Evolutionary conservation across 2,329 filamentous ascomycete genomes (phyloP).

Genomic region (Ophiosphaerella narmari): DNA sequence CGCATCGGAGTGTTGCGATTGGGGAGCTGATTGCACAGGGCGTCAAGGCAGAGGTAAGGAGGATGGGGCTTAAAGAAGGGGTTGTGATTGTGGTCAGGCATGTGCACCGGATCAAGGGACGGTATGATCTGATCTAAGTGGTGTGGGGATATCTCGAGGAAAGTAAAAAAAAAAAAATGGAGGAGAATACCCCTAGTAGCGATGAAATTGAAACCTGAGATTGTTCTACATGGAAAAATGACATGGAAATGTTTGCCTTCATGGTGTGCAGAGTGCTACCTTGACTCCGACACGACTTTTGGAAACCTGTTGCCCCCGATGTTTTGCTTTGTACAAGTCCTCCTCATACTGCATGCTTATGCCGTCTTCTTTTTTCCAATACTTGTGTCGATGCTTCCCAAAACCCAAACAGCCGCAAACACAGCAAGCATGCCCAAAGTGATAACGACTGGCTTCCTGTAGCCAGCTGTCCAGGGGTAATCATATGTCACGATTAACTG

Average conservation of each 20-base stretch:
- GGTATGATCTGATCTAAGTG: constrained; percentile 24
- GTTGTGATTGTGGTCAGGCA: constrained; percentile 32
- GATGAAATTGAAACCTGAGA: constrained; percentile 12
- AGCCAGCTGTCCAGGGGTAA: constrained; percentile 71
- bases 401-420: constrained; percentile 73
- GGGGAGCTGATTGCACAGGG: constrained; percentile 33
- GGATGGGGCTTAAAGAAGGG: constrained; percentile 11
- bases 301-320: background rate
- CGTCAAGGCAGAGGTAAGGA: constrained; percentile 19
- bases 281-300: constrained; percentile 4
- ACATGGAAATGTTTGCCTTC: constrained; percentile 2
- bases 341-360: constrained; percentile 9
- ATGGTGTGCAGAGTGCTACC: constrained; percentile 4
- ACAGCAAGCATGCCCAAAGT: constrained; percentile 74
- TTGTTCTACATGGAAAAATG: constrained; percentile 28
- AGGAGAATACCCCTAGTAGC: background rate
- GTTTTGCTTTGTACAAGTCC: constrained; percentile 2
- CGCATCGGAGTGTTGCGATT: constrained; percentile 39
- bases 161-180: background rate
- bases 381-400: constrained; percentile 80
- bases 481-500: constrained; percentile 88
- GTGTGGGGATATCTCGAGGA: background rate
- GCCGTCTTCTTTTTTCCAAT: constrained; percentile 65
- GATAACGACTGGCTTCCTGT: constrained; percentile 86
- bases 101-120: constrained; percentile 32